Conservation (phyloP, 352 stramenopile species). For the Phytophthora ohioensis region DNA sequence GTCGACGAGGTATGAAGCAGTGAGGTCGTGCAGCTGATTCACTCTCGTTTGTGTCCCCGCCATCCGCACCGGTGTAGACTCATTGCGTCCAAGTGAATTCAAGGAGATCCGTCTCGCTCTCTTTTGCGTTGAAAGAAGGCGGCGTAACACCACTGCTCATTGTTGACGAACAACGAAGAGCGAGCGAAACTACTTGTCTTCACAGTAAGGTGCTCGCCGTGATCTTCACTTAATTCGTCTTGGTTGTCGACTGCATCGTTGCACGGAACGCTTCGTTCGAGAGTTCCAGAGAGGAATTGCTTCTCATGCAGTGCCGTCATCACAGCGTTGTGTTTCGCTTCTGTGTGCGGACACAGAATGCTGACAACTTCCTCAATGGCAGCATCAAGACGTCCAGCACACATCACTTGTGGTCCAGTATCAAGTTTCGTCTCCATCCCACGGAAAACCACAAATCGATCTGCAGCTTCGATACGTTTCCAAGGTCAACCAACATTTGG, state of each 20-base stretch:
- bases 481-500: slow-evolving; percentile 22
- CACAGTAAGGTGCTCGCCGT: slow-evolving; percentile 19
- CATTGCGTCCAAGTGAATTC: slow-evolving; percentile 8
- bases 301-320: slow-evolving; percentile 42
- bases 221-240: neutral
- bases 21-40: slow-evolving; percentile 32
- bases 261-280: slow-evolving; percentile 23
- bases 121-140: slow-evolving; percentile 33
- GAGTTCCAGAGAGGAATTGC: slow-evolving; percentile 32
- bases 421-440: neutral
- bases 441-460: slow-evolving; percentile 30
- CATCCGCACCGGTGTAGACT: slow-evolving; percentile 9
- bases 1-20: slow-evolving; percentile 27
- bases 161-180: slow-evolving; percentile 22
- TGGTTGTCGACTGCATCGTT: neutral
- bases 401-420: slow-evolving; percentile 26
- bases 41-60: slow-evolving; percentile 12
- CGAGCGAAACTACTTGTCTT: slow-evolving; percentile 44
- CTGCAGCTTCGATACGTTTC: slow-evolving; percentile 23
- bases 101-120: slow-evolving; percentile 28
- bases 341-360: slow-evolving; percentile 23
- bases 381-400: slow-evolving; percentile 32
- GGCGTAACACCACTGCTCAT: slow-evolving; percentile 48
- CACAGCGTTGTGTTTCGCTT: slow-evolving; percentile 38
- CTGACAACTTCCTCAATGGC: slow-evolving; percentile 30